phyloP scores from a whole-genome alignment of 2,329 filamentous ascomycete genomes.

The Sporothrix phasma region DNA sequence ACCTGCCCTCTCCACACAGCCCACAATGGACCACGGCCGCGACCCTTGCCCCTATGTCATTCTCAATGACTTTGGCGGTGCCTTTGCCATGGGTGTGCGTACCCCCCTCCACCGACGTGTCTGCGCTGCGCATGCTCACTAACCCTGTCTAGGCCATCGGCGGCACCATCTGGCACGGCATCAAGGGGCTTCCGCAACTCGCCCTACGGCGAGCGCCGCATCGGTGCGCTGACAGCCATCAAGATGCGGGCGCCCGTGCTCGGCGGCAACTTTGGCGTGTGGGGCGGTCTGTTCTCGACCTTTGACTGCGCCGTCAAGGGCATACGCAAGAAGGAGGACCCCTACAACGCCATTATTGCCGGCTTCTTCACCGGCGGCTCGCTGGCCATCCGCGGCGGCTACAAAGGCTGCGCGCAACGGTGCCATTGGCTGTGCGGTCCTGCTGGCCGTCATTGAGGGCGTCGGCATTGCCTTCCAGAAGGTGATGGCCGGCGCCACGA shows the following conservation, averaged over 20 bases:
- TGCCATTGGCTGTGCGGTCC: conserved; percentile 88
- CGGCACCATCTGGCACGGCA: conserved; percentile 87
- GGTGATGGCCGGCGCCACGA: conserved; percentile 84
- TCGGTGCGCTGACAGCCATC: conserved; percentile 92
- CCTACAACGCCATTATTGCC: conserved; percentile 94
- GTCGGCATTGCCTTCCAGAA: conserved; percentile 93
- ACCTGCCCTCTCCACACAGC: not conserved
- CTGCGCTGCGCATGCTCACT: too few species aligned
- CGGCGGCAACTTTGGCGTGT: conserved; percentile 95
- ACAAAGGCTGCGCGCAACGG: conserved; percentile 88
- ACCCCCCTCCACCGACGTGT: too few species aligned
- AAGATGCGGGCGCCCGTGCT: conserved; percentile 94
- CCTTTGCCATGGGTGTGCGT: conserved; percentile 23
- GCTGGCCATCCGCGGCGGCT: conserved; percentile 82
- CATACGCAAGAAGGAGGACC: conserved; percentile 89
- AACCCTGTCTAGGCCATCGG: conserved; percentile 49
- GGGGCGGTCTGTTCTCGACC: conserved; percentile 91
- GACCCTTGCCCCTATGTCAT: conserved; percentile 97
- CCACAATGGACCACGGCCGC: conserved; percentile 79
- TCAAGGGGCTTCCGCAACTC: conserved; percentile 90
- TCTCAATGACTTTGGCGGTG: conserved; percentile 94
- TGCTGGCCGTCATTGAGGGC: conserved; percentile 92
- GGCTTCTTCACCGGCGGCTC: conserved; percentile 95
- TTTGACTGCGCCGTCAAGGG: conserved; percentile 97
- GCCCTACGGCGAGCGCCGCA: conserved; percentile 85